Conservation (phyloP, 371 early-diverging fungal genomes). For the Apophysomyces sp. region DNA sequence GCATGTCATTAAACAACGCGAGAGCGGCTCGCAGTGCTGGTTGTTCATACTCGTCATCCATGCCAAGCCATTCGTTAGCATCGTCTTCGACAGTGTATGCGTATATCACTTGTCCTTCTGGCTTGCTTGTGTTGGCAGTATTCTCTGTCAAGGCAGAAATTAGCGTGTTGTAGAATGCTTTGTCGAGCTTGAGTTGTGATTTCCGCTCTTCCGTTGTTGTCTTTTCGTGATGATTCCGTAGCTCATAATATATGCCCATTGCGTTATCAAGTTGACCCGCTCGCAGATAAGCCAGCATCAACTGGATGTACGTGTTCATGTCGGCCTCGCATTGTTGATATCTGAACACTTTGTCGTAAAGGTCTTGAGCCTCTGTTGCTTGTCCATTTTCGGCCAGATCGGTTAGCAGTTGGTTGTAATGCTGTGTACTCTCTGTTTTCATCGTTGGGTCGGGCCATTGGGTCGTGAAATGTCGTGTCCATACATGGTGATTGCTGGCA, state of each 20-base stretch:
- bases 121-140: neutral
- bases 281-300: slow-evolving; percentile 29
- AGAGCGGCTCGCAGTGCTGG: slow-evolving; percentile 18
- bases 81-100: slow-evolving; percentile 29
- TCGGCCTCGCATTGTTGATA: slow-evolving; percentile 12
- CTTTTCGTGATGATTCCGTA: slow-evolving; percentile 23
- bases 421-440: neutral
- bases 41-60: slow-evolving; percentile 2
- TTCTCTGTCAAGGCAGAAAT: slow-evolving; percentile 8
- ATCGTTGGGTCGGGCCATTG: no score
- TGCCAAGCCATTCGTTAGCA: neutral
- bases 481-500: no score
- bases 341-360: slow-evolving; percentile 39
- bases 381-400: slow-evolving; percentile 30
- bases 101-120: slow-evolving; percentile 2
- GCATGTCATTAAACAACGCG: slow-evolving; percentile 32
- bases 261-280: slow-evolving; percentile 22
- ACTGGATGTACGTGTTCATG: slow-evolving; percentile 25
- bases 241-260: slow-evolving; percentile 20
- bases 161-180: slow-evolving; percentile 25
- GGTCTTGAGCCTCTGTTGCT: slow-evolving; percentile 32
- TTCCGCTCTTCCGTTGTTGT: neutral
- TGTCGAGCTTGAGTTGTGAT: slow-evolving; percentile 13
- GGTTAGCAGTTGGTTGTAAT: slow-evolving; percentile 30
- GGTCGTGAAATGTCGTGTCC: no score